Conservation (phyloP, 2,329 filamentous ascomycete genomes). For the Colletotrichum sp. region DNA sequence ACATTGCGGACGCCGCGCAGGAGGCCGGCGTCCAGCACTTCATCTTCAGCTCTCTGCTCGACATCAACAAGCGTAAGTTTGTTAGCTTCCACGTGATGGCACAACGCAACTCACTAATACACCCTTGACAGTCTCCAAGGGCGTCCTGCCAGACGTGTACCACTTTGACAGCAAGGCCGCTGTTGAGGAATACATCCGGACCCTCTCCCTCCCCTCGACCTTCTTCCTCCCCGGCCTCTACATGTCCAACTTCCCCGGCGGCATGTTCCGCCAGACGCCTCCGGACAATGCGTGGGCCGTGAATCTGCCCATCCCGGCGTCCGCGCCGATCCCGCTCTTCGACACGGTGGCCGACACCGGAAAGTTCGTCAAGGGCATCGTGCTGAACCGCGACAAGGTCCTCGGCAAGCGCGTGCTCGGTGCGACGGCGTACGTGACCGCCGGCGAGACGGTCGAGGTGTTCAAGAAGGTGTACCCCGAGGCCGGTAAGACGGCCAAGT, state of each 20-base stretch:
- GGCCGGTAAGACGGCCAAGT: conserved; percentile 37
- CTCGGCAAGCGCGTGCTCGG: conserved; percentile 39
- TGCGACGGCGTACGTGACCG: conserved; percentile 40
- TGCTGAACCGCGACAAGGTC: conserved; percentile 24
- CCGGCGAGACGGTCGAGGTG: conserved; percentile 32
- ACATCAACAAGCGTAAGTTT: conserved; percentile 42
- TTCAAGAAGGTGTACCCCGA: conserved; percentile 34
- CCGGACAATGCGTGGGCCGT: conserved; percentile 37
- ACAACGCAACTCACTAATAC: background rate
- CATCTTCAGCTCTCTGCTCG: conserved; percentile 48
- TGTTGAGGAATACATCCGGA: conserved; percentile 58
- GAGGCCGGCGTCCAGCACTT: conserved; percentile 46
- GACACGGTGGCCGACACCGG: conserved; percentile 44
- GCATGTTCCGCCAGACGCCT: conserved; percentile 30
- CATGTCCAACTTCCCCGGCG: conserved; percentile 53
- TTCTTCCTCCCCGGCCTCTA: conserved; percentile 60
- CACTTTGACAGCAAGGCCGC: conserved; percentile 65
- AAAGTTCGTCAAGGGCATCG: conserved; percentile 37
- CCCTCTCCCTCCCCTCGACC: conserved; percentile 48
- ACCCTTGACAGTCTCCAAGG: conserved; percentile 37
- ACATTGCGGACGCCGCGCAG: conserved; percentile 51
- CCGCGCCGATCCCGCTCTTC: conserved; percentile 37
- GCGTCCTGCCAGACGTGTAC: conserved; percentile 43
- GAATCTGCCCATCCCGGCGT: conserved; percentile 33
- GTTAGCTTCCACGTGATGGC: background rate